phyloP scores from a whole-genome alignment of 345 rosid genomes.

The Rhizophora mangle region DNA sequence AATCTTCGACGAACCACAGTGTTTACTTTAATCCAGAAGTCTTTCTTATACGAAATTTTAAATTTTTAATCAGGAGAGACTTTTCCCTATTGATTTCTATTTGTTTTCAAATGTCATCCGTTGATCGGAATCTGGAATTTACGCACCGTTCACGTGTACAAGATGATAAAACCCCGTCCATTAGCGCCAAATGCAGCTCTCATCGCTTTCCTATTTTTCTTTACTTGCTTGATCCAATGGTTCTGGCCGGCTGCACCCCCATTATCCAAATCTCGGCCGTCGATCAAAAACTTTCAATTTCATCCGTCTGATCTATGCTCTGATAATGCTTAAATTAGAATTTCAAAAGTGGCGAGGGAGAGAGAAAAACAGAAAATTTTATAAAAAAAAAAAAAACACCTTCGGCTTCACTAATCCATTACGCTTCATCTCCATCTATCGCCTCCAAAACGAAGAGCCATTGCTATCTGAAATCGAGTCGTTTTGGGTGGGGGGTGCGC shows the following conservation, averaged over 20 bases:
- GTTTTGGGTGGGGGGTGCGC: neutral
- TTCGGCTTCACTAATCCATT: neutral
- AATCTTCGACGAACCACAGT: too few species aligned
- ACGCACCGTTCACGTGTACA: slow-evolving; percentile 24
- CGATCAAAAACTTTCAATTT: slow-evolving; percentile 24
- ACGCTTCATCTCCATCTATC: too few species aligned
- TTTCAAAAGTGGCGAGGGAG: slow-evolving; percentile 39
- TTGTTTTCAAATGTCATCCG: too few species aligned
- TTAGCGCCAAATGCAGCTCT: slow-evolving; percentile 53
- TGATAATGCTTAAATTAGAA: slow-evolving; percentile 17
- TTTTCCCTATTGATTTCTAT: too few species aligned
- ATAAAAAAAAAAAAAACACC: neutral
- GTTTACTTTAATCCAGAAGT: too few species aligned
- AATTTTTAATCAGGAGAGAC: too few species aligned
- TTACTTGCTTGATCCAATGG: slow-evolving; percentile 30
- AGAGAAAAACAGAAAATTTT: slow-evolving; percentile 1
- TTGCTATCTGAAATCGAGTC: neutral
- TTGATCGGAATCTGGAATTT: neutral
- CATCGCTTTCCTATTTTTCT: neutral
- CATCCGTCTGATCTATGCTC: slow-evolving; percentile 25
- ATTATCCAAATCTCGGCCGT: slow-evolving; percentile 30
- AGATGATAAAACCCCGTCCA: neutral
- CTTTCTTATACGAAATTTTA: too few species aligned
- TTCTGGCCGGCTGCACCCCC: neutral
- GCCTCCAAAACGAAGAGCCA: neutral